A percentile compares a stretch with the other conserved stretches of the same genome.
phyloP scores from a whole-genome alignment of 2,329 filamentous ascomycete genomes.

The Myriosclerotinia scirpicola region DNA sequence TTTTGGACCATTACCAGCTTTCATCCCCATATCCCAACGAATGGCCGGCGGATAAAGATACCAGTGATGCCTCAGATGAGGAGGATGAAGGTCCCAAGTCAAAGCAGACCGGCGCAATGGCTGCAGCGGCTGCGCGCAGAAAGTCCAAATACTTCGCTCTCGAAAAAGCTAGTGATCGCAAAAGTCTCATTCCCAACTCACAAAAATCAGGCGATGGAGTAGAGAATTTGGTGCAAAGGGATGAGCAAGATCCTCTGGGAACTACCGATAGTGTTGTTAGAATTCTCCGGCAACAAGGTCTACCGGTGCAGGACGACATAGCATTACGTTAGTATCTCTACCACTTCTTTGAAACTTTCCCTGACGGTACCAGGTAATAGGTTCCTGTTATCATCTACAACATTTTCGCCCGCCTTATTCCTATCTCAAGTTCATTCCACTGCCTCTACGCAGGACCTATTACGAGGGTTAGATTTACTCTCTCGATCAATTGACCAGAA shows the following conservation, averaged over 20 bases:
- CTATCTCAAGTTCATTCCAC: conserved; percentile 87
- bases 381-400: conserved; percentile 92
- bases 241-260: conserved; percentile 92
- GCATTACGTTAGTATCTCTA: conserved; percentile 62
- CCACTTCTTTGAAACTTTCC: conserved; percentile 17
- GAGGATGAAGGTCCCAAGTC: conserved; percentile 40
- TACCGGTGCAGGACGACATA: conserved; percentile 81
- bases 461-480: conserved; percentile 80
- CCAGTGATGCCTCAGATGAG: conserved; percentile 65
- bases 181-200: conserved; percentile 63
- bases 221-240: conserved; percentile 79
- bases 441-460: conserved; percentile 77
- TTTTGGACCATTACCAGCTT: conserved; percentile 89
- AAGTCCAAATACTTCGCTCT: conserved; percentile 84
- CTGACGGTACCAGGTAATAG: conserved; percentile 65
- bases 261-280: conserved; percentile 82
- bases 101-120: conserved; percentile 30
- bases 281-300: conserved; percentile 71
- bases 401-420: conserved; percentile 89
- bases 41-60: conserved; percentile 83
- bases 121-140: conserved; percentile 50
- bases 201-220: conserved; percentile 67
- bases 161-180: conserved; percentile 70
- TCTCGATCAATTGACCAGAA: conserved; percentile 96
- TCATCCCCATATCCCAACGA: conserved; percentile 73